phyloP scores from a whole-genome alignment of 352 stramenopile species.

The Thalassiosira livingstoniorum region DNA sequence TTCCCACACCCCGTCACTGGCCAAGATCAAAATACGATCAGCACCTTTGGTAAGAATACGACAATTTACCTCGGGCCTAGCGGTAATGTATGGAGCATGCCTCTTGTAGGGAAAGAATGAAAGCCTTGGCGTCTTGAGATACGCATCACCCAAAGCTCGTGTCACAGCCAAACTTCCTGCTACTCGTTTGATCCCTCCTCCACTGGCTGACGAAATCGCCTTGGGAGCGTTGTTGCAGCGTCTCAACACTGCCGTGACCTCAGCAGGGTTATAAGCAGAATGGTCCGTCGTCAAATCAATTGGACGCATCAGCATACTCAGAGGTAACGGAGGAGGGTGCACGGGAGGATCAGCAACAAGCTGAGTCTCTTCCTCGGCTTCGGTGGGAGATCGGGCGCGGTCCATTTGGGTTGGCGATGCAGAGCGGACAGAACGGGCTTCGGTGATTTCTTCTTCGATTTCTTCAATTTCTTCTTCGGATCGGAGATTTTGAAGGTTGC shows the following conservation, averaged over 20 bases:
- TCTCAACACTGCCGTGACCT: slow-evolving; percentile 76
- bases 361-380: slow-evolving; percentile 22
- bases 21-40: slow-evolving; percentile 82
- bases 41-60: slow-evolving; percentile 67
- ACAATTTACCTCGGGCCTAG: slow-evolving; percentile 79
- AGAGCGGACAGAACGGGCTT: slow-evolving; percentile 41
- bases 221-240: slow-evolving; percentile 81
- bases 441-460: slow-evolving; percentile 48
- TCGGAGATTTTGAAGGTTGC: slow-evolving; percentile 17
- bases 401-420: slow-evolving; percentile 55
- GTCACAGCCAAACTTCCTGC: slow-evolving; percentile 92
- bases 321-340: slow-evolving; percentile 53
- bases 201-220: slow-evolving; percentile 79
- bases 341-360: slow-evolving; percentile 45
- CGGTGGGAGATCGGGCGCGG: slow-evolving; percentile 34
- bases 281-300: slow-evolving; percentile 93
- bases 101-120: slow-evolving; percentile 92
- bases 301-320: slow-evolving; percentile 72
- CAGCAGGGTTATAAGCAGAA: slow-evolving; percentile 84
- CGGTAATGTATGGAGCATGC: slow-evolving; percentile 79
- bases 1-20: slow-evolving; percentile 84
- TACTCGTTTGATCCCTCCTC: slow-evolving; percentile 90
- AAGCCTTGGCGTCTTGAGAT: slow-evolving; percentile 92
- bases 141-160: slow-evolving; percentile 92
- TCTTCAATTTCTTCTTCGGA: slow-evolving; percentile 50